These are phyloP conservation scores for Termitomyces sp. DNA, from an alignment of 768 basidiomycete genomes.

Conservation along the genomic window DNA sequence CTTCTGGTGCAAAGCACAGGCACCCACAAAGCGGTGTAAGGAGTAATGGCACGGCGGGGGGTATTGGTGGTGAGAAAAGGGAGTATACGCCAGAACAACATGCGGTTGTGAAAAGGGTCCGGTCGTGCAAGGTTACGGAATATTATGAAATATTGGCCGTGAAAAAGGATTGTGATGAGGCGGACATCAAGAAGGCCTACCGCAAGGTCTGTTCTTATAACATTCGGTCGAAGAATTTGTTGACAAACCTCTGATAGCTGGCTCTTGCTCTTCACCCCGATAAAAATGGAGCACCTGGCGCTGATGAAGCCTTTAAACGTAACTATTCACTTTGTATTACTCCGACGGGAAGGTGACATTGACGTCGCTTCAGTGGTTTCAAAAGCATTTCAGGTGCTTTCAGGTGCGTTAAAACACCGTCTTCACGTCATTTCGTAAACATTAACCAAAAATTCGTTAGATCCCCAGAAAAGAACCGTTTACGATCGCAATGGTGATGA, in stretches of 20 bases:
- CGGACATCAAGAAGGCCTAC: conserved; percentile 91
- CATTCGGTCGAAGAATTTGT: background rate
- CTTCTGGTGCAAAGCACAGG: conserved; percentile 67
- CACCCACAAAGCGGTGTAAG: conserved; percentile 26
- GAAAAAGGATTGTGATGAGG: conserved; percentile 77
- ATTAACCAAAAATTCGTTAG: conserved; percentile 27
- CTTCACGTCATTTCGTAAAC: background rate
- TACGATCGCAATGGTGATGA: conserved; percentile 85
- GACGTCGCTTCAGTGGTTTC: conserved; percentile 71
- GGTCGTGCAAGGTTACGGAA: conserved; percentile 79
- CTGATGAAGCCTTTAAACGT: conserved; percentile 99
- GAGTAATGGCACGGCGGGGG: conserved; percentile 42
- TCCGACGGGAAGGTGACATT: background rate
- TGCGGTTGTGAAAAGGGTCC: conserved; percentile 80
- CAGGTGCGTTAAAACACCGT: conserved; percentile 41
- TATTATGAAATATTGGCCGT: conserved; percentile 91
- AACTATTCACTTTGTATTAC: conserved; percentile 22
- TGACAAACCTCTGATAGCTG: conserved; percentile 40
- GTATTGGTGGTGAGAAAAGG: conserved; percentile 69
- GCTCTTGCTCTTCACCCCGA: conserved; percentile 89
- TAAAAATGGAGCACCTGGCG: conserved; percentile 96
- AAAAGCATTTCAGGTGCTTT: conserved; percentile 94
- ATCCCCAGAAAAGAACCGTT: conserved; percentile 84
- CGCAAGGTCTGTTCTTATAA: conserved; percentile 63
- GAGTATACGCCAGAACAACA: conserved; percentile 85